A percentile compares a stretch with the other conserved stretches of the same genome.
Conservation (phyloP, 1,139 yeast genomes). For the Yamadazyma oceani region DNA sequence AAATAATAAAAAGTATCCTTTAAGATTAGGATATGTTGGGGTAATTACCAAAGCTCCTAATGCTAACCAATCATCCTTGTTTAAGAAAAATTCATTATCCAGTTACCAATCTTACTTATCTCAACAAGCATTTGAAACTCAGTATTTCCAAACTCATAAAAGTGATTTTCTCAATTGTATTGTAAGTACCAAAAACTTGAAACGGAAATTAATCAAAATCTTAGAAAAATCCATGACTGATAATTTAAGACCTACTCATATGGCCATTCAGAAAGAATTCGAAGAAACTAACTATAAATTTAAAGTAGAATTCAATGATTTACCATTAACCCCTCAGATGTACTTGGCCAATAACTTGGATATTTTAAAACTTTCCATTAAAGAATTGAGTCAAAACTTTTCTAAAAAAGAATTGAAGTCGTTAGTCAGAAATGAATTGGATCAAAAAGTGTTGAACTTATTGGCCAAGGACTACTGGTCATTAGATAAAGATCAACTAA, state of each 20-base stretch:
- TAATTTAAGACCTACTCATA: conserved; percentile 84
- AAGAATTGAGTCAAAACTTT: conserved; percentile 80
- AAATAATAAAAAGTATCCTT: conserved; percentile 79
- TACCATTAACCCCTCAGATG: conserved; percentile 89
- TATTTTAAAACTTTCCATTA: conserved; percentile 78
- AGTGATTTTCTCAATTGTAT: conserved; percentile 63
- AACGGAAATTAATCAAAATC: conserved; percentile 79
- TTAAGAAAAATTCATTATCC: conserved; percentile 34
- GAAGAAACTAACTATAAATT: conserved; percentile 93
- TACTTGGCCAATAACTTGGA: conserved; percentile 92
- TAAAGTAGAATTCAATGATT: conserved; percentile 95
- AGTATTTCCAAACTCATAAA: conserved; percentile 59
- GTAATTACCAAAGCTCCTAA: conserved; percentile 82
- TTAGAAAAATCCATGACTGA: conserved; percentile 90
- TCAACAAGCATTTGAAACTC: conserved; percentile 64
- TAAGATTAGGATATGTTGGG: conserved; percentile 96
- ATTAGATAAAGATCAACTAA: conserved; percentile 49
- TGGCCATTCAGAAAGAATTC: conserved; percentile 81
- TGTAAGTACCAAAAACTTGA: conserved; percentile 75
- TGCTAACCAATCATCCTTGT: conserved; percentile 26
- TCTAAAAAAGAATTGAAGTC: conserved; percentile 82
- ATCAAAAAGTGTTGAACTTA: conserved; percentile 82
- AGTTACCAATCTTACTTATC: conserved; percentile 53
- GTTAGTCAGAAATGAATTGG: conserved; percentile 78
- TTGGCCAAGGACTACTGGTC: conserved; percentile 92